Evolutionary conservation across 139 green algal genomes (phyloP).

Genomic region (Micromonas pusilla): DNA sequence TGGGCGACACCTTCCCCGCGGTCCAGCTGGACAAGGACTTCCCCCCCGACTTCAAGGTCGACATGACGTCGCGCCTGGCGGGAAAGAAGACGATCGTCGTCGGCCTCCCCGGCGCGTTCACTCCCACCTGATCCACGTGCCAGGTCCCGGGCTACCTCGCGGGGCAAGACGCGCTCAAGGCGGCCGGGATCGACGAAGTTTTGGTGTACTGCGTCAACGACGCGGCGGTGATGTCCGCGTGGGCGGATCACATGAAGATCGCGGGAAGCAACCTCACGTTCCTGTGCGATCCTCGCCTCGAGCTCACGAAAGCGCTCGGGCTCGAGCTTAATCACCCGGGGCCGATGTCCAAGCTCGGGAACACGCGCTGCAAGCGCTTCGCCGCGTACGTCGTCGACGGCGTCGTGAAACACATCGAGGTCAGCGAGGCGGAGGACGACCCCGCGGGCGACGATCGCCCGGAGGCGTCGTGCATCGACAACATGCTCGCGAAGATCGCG

Average conservation of each 20-base stretch:
- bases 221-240: conserved; percentile 16
- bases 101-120: conserved; percentile 24
- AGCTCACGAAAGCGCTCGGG: conserved; percentile 12
- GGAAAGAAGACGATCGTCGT: conserved; percentile 15
- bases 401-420: conserved; percentile 27
- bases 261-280: conserved; percentile 23
- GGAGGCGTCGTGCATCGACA: conserved; percentile 25
- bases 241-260: conserved; percentile 18
- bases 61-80: background rate
- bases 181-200: conserved; percentile 27
- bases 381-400: conserved; percentile 27
- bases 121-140: conserved; percentile 31
- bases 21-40: background rate
- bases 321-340: conserved; percentile 24
- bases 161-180: conserved; percentile 15
- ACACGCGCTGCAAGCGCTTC: conserved; percentile 27
- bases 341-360: conserved; percentile 15
- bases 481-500: conserved; percentile 25
- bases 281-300: conserved; percentile 12
- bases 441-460: conserved; percentile 24
- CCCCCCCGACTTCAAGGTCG: background rate
- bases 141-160: conserved; percentile 27
- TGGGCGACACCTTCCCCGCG: conserved; percentile 1
- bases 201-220: conserved; percentile 28
- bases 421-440: conserved; percentile 17